Percentiles rank a stretch among this genome's conserved stretches.
Evolutionary conservation across 2,329 filamentous ascomycete genomes (phyloP).

Genomic region (Arthrocladium fulminans): DNA sequence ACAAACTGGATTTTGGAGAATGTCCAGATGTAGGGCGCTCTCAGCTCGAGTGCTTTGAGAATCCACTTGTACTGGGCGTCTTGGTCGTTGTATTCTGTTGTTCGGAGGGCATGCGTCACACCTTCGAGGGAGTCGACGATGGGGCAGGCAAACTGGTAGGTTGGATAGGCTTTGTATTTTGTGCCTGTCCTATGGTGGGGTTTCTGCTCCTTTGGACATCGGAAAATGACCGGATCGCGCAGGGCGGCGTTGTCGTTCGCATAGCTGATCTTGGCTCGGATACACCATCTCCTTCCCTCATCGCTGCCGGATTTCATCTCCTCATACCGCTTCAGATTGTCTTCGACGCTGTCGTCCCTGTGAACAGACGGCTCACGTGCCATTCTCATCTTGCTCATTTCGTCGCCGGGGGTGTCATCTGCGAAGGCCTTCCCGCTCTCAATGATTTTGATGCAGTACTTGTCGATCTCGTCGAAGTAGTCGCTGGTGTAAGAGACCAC

Average conservation of each 20-base stretch:
- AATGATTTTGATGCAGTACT: constrained; percentile 75
- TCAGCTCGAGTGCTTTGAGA: constrained; percentile 38
- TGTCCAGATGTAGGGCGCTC: constrained; percentile 42
- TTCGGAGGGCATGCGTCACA: constrained; percentile 56
- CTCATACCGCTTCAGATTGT: constrained; percentile 76
- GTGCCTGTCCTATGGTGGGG: constrained; percentile 55
- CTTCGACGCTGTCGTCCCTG: constrained; percentile 68
- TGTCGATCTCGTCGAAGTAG: constrained; percentile 88
- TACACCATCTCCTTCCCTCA: constrained; percentile 76
- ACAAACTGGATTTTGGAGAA: constrained; percentile 47
- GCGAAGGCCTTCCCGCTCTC: constrained; percentile 83
- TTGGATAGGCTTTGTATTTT: constrained; percentile 59
- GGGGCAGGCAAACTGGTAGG: constrained; percentile 58
- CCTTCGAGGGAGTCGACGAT: constrained; percentile 55
- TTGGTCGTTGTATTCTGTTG: constrained; percentile 50
- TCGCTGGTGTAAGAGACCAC: constrained; percentile 83
- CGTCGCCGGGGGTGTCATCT: constrained; percentile 85
- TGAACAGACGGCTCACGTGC: constrained; percentile 73
- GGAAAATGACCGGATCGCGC: constrained; percentile 94
- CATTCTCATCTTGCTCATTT: constrained; percentile 76
- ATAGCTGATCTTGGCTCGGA: constrained; percentile 85
- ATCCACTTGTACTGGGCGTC: constrained; percentile 47
- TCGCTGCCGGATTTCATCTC: constrained; percentile 84
- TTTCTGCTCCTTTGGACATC: constrained; percentile 60
- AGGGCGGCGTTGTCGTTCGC: constrained; percentile 93